Evolutionary conservation across 148 eudicot genomes (phyloP).

Genomic region (Oxyria digyna): DNA sequence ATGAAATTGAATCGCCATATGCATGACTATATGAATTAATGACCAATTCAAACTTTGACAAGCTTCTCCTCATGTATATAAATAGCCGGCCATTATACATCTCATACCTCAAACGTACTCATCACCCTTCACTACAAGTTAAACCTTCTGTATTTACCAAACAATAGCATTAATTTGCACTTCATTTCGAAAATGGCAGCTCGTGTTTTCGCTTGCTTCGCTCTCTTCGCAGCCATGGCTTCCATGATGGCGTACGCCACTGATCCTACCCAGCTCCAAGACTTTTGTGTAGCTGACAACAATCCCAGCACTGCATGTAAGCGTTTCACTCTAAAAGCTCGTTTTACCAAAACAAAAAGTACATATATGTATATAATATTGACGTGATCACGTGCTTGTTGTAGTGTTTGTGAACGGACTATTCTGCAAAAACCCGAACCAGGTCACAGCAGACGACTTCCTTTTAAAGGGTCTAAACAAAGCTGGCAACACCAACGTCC

Average conservation of each 20-base stretch:
- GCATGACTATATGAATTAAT: no score
- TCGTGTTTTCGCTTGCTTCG: background rate
- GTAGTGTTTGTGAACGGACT: background rate
- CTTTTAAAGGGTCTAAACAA: background rate
- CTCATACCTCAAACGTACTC: no score
- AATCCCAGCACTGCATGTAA: background rate
- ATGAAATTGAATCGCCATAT: no score
- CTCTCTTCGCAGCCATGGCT: background rate
- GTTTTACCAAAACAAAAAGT: no score
- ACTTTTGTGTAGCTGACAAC: background rate
- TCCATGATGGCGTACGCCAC: background rate
- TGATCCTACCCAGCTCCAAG: constrained; percentile 6
- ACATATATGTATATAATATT: no score
- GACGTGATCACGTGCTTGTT: background rate
- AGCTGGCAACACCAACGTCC: background rate
- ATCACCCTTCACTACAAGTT: no score
- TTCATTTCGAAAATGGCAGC: background rate
- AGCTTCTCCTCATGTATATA: no score
- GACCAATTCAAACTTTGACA: no score
- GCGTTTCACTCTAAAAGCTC: background rate
- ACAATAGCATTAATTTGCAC: no score
- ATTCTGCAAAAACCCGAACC: background rate
- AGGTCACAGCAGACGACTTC: constrained; percentile 1
- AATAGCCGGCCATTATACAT: no score
- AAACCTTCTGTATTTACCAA: no score